These are phyloP conservation scores for Mycena vitilis DNA, from an alignment of 768 basidiomycete species.

Conservation along the genomic window DNA sequence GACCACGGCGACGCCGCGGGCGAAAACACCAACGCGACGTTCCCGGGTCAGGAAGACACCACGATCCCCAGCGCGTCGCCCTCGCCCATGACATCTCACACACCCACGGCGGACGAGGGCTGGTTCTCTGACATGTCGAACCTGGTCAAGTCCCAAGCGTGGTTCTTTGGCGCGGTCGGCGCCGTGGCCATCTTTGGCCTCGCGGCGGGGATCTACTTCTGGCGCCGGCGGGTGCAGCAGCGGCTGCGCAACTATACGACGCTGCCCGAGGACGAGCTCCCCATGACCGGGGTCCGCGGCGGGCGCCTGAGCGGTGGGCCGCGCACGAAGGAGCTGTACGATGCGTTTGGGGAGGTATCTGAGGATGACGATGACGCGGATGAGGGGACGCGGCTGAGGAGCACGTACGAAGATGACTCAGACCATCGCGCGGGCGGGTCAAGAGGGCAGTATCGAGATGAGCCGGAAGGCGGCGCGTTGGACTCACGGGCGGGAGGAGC, in stretches of 20 bases:
- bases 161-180: conserved; percentile 92
- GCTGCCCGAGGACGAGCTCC: conserved; percentile 73
- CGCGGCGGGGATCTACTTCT: conserved; percentile 81
- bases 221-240: conserved; percentile 67
- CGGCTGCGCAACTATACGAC: conserved; percentile 65
- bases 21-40: conserved; percentile 83
- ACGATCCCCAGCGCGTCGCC: conserved; percentile 41
- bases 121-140: conserved; percentile 86
- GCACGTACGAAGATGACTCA: conserved; percentile 80
- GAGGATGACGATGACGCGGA: conserved; percentile 84
- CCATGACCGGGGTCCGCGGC: conserved; percentile 77
- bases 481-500: conserved; percentile 30
- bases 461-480: conserved; percentile 51
- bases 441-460: conserved; percentile 62
- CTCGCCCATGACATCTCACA: conserved; percentile 51
- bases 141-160: conserved; percentile 81
- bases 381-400: conserved; percentile 74
- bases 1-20: conserved; percentile 86
- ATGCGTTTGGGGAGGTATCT: conserved; percentile 93
- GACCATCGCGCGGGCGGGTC: conserved; percentile 46
- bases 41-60: conserved; percentile 49
- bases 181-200: conserved; percentile 81
- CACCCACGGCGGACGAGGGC: conserved; percentile 79
- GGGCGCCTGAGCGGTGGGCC: conserved; percentile 49
- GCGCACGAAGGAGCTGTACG: conserved; percentile 91